These are phyloP conservation scores for Exophiala sp. DNA, from an alignment of 2,329 filamentous ascomycete genomes.

Conservation along the genomic window DNA sequence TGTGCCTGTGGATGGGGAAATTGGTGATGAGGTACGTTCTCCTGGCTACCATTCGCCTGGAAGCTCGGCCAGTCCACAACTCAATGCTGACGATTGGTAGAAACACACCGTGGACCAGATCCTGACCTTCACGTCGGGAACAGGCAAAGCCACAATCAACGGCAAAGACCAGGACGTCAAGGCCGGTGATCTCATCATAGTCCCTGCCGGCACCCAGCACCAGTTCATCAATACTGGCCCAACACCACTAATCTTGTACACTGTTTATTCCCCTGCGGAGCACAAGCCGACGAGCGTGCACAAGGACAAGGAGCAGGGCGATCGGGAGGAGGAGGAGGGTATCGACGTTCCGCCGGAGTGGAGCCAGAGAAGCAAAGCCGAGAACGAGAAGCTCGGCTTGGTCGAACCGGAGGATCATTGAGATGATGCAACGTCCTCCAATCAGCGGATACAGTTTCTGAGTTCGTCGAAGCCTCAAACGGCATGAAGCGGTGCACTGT, in stretches of 20 bases:
- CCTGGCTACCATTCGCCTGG: neutral
- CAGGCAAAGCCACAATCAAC: conserved; percentile 56
- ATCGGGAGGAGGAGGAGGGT: conserved; percentile 59
- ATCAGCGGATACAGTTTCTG: neutral
- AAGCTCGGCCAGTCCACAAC: neutral
- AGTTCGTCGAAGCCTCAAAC: neutral
- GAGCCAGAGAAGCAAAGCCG: conserved; percentile 54
- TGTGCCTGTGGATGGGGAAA: conserved; percentile 60
- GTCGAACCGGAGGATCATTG: conserved; percentile 40
- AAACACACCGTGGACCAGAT: conserved; percentile 62
- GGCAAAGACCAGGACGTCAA: conserved; percentile 56
- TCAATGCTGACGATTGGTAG: conserved; percentile 5
- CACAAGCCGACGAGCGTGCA: conserved; percentile 59
- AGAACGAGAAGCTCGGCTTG: conserved; percentile 56
- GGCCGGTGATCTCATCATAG: conserved; percentile 57
- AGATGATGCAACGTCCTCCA: neutral
- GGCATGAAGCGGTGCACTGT: neutral
- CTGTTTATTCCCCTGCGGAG: conserved; percentile 62
- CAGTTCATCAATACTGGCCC: conserved; percentile 63
- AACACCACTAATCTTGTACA: conserved; percentile 59
- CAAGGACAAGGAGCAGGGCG: conserved; percentile 61
- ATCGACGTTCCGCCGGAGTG: conserved; percentile 60
- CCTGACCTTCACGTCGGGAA: conserved; percentile 61
- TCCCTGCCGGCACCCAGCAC: conserved; percentile 63
- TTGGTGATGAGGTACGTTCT: conserved; percentile 58